These are phyloP conservation scores for Termitomyces sp. DNA, from an alignment of 768 basidiomycete species.

Conservation along the genomic window DNA sequence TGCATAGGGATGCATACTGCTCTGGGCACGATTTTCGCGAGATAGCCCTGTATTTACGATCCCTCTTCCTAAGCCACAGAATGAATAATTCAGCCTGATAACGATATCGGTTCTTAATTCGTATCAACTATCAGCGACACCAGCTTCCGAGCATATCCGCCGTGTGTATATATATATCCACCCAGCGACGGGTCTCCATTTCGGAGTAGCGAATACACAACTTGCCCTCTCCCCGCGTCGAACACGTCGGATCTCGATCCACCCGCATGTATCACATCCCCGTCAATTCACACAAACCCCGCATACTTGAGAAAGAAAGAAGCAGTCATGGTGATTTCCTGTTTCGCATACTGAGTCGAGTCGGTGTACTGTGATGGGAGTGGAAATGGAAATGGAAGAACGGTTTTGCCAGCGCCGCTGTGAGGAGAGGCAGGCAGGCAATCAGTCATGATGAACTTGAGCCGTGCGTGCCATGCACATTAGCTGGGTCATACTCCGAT, in stretches of 20 bases:
- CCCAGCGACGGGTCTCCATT: constrained; percentile 34
- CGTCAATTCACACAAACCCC: too few relatives aligned
- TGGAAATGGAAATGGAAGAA: not conserved
- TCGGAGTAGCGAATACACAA: constrained; percentile 48
- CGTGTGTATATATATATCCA: too few relatives aligned
- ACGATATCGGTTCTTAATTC: constrained; percentile 53
- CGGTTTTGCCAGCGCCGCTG: not conserved
- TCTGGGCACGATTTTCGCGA: too few relatives aligned
- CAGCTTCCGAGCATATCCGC: not conserved
- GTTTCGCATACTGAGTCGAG: not conserved
- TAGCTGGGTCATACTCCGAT: not conserved
- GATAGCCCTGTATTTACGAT: constrained; percentile 24
- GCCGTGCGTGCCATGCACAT: not conserved
- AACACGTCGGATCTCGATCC: constrained; percentile 25
- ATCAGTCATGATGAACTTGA: not conserved
- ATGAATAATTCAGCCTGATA: constrained; percentile 56
- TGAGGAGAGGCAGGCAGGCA: not conserved
- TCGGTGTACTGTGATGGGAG: not conserved
- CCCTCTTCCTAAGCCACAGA: constrained; percentile 55
- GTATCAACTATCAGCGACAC: not conserved
- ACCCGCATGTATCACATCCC: too few relatives aligned
- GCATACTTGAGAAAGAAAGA: constrained; percentile 23
- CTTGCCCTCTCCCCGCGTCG: not conserved
- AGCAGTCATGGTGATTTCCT: constrained; percentile 71
- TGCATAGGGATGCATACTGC: too few relatives aligned